Evolutionary conservation across 306 rosid genomes (phyloP).

Genomic region (Lablab purpureus): DNA sequence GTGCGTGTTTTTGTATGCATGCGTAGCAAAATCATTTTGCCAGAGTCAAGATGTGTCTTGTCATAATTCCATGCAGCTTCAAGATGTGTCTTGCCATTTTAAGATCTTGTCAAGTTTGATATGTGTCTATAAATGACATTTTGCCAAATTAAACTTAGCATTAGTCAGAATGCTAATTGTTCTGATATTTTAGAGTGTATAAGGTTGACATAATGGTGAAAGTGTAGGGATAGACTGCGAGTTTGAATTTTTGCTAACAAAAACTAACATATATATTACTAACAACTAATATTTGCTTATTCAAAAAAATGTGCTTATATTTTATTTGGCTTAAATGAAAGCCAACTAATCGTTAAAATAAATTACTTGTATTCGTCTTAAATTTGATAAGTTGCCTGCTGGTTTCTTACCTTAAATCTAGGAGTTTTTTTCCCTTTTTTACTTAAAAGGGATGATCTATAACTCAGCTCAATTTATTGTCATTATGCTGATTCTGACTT

Average conservation of each 20-base stretch:
- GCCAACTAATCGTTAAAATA: neutral
- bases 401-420: neutral
- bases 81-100: constrained; percentile 10
- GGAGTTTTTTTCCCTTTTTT: neutral
- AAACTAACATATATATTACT: too few relatives aligned
- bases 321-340: constrained; percentile 24
- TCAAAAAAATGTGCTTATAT: neutral
- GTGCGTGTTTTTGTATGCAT: neutral
- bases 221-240: too few relatives aligned
- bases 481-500: neutral
- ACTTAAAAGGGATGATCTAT: constrained; percentile 2
- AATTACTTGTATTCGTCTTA: neutral
- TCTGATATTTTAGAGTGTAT: neutral
- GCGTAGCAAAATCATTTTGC: constrained; percentile 1
- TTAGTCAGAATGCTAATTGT: neutral
- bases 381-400: constrained; percentile 7
- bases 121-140: neutral
- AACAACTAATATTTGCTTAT: too few relatives aligned
- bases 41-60: neutral
- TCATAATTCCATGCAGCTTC: neutral
- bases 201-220: too few relatives aligned
- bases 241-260: too few relatives aligned
- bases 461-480: neutral
- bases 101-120: neutral
- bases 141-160: constrained; percentile 21